Base-by-base conservation (phyloP, 2,329 filamentous ascomycete genomes). In the Trichoderma sp. region DNA sequence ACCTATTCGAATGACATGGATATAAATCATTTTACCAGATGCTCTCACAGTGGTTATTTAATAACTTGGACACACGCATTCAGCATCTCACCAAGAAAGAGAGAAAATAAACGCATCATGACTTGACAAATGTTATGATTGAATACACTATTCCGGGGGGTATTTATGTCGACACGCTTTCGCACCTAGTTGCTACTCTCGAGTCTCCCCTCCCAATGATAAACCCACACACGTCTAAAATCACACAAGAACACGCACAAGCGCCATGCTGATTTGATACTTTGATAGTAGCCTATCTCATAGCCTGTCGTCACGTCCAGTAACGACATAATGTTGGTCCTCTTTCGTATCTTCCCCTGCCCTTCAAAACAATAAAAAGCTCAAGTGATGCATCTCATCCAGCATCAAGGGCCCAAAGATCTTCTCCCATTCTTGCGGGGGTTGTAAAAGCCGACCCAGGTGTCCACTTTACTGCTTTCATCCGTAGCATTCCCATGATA, bases 391-490 rank as follows among this genome's bases (percentile, higher is more conserved):
- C 17, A 20, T 61, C 30, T 57, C 39, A 23, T 50, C 61, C 58
- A 26, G 9, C 32, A n/a, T 63, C 73, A 68, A 23, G 47, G 58
- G 13, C 71, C 71, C 32, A 70, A 34, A 43, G 61, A 47, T 9
- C 39, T 68, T 39, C 69, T 55, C 58, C 43, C 64, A 30, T 34
- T 58, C 23, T 43, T 64, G 64, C 64, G 57, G 58, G 64, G 55
- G 17, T 72, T 61, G 23, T 63, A 73, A 64, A 74, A 73, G 28
- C 70, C 73, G 39, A 73, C 69, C 71, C 72, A 73, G 7, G 62
- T 73, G 36, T 76, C 73, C 30, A 71, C 15, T 71, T 71, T 73
- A n/a, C 47, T 47, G 11, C 28, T 12, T 20, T 67, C 69, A 23
- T 53, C n/a, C 39, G 32, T 32, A 28, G 9, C n/a, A 59, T 39